Conservation (phyloP, 306 rosid species). For the Castanopsis chinensis region DNA sequence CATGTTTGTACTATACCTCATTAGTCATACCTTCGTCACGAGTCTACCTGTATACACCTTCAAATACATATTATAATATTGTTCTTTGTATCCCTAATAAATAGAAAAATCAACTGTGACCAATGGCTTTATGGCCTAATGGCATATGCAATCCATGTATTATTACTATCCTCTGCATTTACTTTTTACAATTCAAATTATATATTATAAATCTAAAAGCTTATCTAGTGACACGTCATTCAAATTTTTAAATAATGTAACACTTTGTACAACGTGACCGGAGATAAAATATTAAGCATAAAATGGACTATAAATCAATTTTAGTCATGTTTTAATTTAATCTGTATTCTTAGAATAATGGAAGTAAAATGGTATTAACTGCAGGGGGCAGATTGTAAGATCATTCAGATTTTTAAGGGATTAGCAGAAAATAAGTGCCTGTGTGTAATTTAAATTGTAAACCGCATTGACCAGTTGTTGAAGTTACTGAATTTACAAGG, state of each 20-base stretch:
- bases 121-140: too few species aligned
- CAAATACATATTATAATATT: neutral
- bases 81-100: neutral
- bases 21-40: neutral
- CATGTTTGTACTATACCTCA: neutral
- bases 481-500: slow-evolving; percentile 15
- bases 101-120: neutral
- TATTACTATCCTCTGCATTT: too few species aligned
- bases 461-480: slow-evolving; percentile 8
- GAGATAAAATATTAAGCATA: too few species aligned
- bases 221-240: too few species aligned
- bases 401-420: neutral
- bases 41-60: neutral
- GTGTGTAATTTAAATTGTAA: neutral
- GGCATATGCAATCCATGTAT: too few species aligned
- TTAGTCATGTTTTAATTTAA: neutral
- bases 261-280: too few species aligned
- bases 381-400: neutral
- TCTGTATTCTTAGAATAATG: neutral
- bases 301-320: neutral
- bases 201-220: too few species aligned
- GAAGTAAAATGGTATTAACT: too few species aligned
- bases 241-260: too few species aligned
- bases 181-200: too few species aligned
- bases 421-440: neutral